Evolutionary conservation across 345 rosid genomes (phyloP).

Genomic region (Gossypium longicalyx): DNA sequence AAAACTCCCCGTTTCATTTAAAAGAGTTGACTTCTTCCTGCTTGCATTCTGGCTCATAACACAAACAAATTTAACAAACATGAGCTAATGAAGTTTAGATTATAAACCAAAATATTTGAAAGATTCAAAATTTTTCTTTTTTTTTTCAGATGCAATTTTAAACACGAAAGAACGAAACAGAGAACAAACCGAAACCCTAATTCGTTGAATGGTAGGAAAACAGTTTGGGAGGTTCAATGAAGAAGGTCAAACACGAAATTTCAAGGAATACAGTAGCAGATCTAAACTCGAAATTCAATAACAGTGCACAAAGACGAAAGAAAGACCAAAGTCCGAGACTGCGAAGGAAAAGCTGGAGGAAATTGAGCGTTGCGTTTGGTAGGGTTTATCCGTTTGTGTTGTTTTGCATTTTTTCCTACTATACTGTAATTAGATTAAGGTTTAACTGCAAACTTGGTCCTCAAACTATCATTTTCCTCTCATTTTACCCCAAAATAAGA

Average conservation of each 20-base stretch:
- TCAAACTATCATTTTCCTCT: too few relatives aligned
- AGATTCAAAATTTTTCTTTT: background rate
- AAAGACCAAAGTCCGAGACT: background rate
- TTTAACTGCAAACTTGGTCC: too few relatives aligned
- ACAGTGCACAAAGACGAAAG: background rate
- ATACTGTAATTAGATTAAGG: too few relatives aligned
- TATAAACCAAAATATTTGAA: background rate
- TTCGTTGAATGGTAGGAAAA: too few relatives aligned
- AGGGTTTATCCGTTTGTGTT: background rate
- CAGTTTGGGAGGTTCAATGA: too few relatives aligned
- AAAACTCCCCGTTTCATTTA: too few relatives aligned
- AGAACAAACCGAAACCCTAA: slow-evolving; percentile 14
- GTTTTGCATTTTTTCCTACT: slow-evolving; percentile 11
- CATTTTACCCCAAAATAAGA: too few relatives aligned
- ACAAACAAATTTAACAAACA: background rate
- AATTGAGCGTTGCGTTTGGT: slow-evolving; percentile 12
- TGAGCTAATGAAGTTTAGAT: background rate
- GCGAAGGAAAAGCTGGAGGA: background rate
- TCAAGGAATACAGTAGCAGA: slow-evolving; percentile 4
- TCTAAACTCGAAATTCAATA: background rate
- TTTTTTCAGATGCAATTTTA: background rate
- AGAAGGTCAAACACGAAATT: background rate
- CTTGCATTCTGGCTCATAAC: too few relatives aligned
- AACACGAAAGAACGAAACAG: background rate
- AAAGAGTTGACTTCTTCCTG: too few relatives aligned